These are phyloP conservation scores for Chlorella sp. DNA, from an alignment of 139 green algal genomes.

Conservation along the genomic window DNA sequence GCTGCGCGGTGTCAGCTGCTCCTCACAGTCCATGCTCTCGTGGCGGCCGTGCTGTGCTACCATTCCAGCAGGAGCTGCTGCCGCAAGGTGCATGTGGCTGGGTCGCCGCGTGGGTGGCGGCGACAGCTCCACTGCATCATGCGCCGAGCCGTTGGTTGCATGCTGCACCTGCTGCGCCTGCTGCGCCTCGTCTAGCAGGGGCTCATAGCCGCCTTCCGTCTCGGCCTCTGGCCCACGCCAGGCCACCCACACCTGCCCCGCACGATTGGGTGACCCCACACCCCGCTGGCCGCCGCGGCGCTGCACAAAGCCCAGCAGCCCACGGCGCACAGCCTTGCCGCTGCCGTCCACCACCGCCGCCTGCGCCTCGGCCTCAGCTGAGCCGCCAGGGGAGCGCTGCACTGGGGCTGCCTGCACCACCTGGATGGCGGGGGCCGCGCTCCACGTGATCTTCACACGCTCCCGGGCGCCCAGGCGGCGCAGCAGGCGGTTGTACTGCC, in stretches of 20 bases:
- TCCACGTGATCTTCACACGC: conserved; percentile 49
- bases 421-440: background rate
- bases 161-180: background rate
- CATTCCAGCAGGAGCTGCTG: background rate
- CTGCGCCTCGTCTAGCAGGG: background rate
- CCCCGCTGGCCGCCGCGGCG: background rate
- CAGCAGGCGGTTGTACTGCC: conserved; percentile 38
- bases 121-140: background rate
- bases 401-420: background rate
- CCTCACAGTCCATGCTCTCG: background rate
- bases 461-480: conserved; percentile 38
- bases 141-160: background rate
- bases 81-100: background rate
- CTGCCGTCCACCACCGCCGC: background rate
- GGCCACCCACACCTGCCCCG: conserved; percentile 2
- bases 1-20: background rate
- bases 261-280: background rate
- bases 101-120: background rate
- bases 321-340: background rate
- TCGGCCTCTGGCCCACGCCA: background rate
- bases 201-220: background rate
- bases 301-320: conserved; percentile 1
- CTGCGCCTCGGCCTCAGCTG: background rate
- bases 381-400: background rate
- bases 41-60: background rate